These are phyloP conservation scores for Ophiostoma perfectum DNA, from an alignment of 2,329 filamentous ascomycete species.

Conservation along the genomic window DNA sequence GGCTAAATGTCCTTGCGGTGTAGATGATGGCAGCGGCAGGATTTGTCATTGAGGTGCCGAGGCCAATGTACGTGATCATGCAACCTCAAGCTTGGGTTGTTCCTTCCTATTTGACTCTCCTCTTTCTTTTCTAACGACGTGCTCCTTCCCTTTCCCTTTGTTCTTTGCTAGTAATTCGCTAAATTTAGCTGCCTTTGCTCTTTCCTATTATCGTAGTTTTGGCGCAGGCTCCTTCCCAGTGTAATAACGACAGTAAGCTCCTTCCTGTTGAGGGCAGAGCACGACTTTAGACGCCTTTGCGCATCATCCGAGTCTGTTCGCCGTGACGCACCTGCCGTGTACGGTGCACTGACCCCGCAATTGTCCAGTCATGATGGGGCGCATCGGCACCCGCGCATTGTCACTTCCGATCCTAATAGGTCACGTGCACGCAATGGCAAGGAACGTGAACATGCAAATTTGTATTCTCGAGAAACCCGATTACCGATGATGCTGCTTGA, in stretches of 20 bases:
- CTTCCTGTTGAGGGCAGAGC: slow-evolving; percentile 7
- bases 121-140: background rate
- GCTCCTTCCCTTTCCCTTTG: background rate
- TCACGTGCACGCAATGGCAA: background rate
- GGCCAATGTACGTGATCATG: background rate
- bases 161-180: background rate
- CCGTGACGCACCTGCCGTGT: slow-evolving; percentile 14
- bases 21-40: background rate
- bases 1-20: background rate
- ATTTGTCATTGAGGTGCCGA: slow-evolving; percentile 6
- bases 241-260: slow-evolving; percentile 4
- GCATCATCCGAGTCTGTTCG: background rate
- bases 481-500: background rate
- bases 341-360: slow-evolving; percentile 8
- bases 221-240: background rate
- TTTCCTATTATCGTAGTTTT: background rate
- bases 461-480: background rate
- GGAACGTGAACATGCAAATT: background rate
- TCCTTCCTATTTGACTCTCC: background rate
- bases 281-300: background rate
- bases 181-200: background rate
- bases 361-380: slow-evolving; percentile 9
- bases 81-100: background rate
- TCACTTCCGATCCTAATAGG: background rate
- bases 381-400: background rate